A percentile compares a stretch with the other conserved stretches of the same genome.
phyloP scores from a whole-genome alignment of 805 yeast genomes.

The Teunomyces gatunensis region DNA sequence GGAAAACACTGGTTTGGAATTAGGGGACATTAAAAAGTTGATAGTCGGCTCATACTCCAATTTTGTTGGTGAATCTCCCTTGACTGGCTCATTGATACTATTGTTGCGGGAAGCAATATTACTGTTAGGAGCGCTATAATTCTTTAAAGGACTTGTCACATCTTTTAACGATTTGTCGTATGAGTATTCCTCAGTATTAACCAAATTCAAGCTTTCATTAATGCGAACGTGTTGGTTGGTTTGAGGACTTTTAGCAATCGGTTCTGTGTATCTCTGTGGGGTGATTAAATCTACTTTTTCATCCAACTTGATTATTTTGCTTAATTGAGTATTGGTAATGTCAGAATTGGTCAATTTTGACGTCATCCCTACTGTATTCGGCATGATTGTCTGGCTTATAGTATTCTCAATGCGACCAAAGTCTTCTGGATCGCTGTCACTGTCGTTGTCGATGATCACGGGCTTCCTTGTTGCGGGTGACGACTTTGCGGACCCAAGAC shows the following conservation, averaged over 20 bases:
- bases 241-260: constrained; percentile 27
- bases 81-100: constrained; percentile 2
- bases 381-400: constrained; percentile 18
- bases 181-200: constrained; percentile 10
- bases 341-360: neutral
- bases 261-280: constrained; percentile 31
- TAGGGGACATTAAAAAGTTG: constrained; percentile 30
- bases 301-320: constrained; percentile 13
- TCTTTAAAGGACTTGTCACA: constrained; percentile 26
- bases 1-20: constrained; percentile 32
- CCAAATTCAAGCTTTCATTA: constrained; percentile 14
- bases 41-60: constrained; percentile 28
- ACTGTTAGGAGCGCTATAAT: constrained; percentile 4
- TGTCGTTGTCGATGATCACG: constrained; percentile 21
- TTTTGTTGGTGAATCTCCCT: constrained; percentile 7
- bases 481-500: constrained; percentile 11
- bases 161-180: constrained; percentile 13
- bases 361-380: constrained; percentile 6
- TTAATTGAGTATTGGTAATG: constrained; percentile 17
- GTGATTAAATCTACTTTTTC: constrained; percentile 21
- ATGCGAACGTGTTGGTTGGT: constrained; percentile 24
- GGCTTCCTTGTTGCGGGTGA: constrained; percentile 8
- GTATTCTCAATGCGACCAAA: constrained; percentile 19
- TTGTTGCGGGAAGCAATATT: neutral
- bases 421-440: constrained; percentile 26